phyloP scores from a whole-genome alignment of 2,329 filamentous ascomycete species.

The Akanthomyces uredinophilus region DNA sequence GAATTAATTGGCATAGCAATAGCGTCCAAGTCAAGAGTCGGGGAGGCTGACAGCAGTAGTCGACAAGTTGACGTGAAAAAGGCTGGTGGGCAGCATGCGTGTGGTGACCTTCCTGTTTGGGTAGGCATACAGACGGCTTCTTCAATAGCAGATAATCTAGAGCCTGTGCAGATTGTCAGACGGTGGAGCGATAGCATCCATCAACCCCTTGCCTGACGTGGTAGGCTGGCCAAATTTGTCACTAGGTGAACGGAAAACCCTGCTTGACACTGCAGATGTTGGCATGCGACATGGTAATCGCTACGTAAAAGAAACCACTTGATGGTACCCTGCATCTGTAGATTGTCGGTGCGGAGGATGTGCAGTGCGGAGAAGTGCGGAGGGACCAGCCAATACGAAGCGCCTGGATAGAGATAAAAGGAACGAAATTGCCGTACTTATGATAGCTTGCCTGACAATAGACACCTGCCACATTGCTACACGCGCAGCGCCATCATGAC shows the following conservation, averaged over 20 bases:
- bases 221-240: background rate
- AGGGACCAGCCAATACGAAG: background rate
- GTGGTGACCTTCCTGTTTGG: background rate
- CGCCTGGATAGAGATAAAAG: background rate
- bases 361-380: conserved; percentile 6
- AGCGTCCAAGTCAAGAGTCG: background rate
- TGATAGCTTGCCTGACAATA: background rate
- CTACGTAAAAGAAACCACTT: conserved; percentile 7
- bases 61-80: background rate
- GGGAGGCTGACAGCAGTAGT: background rate
- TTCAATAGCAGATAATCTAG: background rate
- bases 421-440: background rate
- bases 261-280: background rate
- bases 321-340: background rate
- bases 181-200: background rate
- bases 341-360: background rate
- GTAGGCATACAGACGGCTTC: background rate
- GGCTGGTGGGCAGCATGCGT: background rate
- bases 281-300: background rate
- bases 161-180: background rate
- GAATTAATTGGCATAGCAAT: background rate
- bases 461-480: background rate
- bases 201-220: background rate
- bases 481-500: background rate
- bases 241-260: background rate